Percentiles rank a stretch among this genome's conserved stretches.
Conservation (phyloP, 257 asterid species). For the Solanum infundibuliforme region DNA sequence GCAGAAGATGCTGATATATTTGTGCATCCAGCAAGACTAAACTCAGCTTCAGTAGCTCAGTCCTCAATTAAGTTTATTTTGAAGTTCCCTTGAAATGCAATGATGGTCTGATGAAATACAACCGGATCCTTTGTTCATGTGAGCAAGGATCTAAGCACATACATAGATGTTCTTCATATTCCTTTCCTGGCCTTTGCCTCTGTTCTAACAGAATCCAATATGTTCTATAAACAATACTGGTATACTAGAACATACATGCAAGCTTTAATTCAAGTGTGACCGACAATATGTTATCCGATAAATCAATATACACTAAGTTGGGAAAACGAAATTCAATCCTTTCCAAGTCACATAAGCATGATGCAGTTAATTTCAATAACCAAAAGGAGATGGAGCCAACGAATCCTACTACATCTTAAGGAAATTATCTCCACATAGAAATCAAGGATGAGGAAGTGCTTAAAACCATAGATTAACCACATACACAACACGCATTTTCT, state of each 20-base stretch:
- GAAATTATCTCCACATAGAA: background rate
- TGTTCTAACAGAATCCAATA: background rate
- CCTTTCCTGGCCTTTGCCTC: background rate
- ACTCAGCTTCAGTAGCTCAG: background rate
- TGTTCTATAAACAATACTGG: background rate
- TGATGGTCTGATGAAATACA: background rate
- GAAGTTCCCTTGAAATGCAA: background rate
- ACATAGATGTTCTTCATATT: background rate
- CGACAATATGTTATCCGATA: background rate
- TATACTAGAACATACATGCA: background rate
- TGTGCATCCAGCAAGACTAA: background rate
- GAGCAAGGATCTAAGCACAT: background rate
- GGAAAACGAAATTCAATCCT: background rate
- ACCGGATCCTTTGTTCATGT: background rate
- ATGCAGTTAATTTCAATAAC: background rate
- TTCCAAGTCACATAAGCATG: background rate
- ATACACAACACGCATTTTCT: background rate
- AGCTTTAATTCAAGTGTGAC: background rate
- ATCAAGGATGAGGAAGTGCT: background rate
- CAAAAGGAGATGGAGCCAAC: background rate
- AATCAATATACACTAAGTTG: background rate
- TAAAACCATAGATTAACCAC: background rate
- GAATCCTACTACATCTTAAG: background rate
- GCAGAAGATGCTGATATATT: background rate
- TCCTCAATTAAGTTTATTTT: background rate